Percentiles rank a stretch among this genome's conserved stretches.
phyloP scores from a whole-genome alignment of 306 rosid species.

The Corylus heterophylla region DNA sequence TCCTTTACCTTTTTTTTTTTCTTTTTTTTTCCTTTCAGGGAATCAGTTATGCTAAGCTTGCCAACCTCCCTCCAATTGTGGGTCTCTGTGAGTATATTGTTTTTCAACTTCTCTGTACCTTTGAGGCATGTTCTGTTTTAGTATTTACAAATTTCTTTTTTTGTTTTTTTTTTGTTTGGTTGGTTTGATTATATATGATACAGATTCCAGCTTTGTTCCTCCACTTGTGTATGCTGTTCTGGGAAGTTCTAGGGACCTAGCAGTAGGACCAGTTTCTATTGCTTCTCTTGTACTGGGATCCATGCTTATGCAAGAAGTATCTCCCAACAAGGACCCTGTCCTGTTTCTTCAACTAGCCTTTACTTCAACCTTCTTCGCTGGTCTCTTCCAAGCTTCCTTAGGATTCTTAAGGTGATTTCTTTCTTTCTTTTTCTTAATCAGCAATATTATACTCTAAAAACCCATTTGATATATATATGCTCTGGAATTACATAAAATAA shows the following conservation, averaged over 20 bases:
- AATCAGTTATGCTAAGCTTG: slow-evolving; percentile 93
- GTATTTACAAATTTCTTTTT: not conserved
- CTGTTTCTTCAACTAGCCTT: slow-evolving; percentile 83
- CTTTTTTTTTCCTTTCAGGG: slow-evolving; percentile 49
- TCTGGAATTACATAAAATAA: not conserved
- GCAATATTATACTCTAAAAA: no score
- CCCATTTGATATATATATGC: not conserved
- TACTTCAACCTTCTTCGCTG: slow-evolving; percentile 85
- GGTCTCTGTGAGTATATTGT: slow-evolving; percentile 76
- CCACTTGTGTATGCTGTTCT: slow-evolving; percentile 88
- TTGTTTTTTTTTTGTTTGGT: not conserved
- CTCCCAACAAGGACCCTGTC: slow-evolving; percentile 64
- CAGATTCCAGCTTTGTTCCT: slow-evolving; percentile 98
- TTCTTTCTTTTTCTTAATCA: not conserved
- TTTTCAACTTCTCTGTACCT: not conserved
- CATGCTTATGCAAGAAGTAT: slow-evolving; percentile 78
- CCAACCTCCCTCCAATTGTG: slow-evolving; percentile 86
- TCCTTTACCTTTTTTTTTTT: no score
- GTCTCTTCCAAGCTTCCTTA: slow-evolving; percentile 82
- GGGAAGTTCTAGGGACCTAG: slow-evolving; percentile 94
- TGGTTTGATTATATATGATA: slow-evolving; percentile 12
- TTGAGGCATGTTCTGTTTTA: not conserved
- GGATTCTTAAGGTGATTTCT: slow-evolving; percentile 70
- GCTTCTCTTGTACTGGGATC: slow-evolving; percentile 92
- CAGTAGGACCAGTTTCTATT: slow-evolving; percentile 97